These are phyloP conservation scores for Escovopsis sp. DNA, from an alignment of 2,329 filamentous ascomycete genomes.

Conservation along the genomic window DNA sequence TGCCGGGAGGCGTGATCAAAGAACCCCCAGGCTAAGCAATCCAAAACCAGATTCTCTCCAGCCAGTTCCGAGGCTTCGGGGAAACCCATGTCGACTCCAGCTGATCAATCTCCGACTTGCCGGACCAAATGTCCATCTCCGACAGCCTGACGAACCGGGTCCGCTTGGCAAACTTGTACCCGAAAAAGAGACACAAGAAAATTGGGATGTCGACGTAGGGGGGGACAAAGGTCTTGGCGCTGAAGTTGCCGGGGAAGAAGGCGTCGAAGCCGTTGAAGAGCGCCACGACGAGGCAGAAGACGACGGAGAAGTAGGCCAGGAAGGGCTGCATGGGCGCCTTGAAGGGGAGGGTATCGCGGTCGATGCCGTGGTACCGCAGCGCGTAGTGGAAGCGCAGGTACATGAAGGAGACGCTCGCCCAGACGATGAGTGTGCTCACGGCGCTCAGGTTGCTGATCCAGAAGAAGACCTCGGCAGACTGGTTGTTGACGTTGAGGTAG, in stretches of 20 bases:
- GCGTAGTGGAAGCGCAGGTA: slow-evolving; percentile 58
- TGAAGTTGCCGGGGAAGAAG: slow-evolving; percentile 43
- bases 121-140: slow-evolving; percentile 27
- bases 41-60: slow-evolving; percentile 27
- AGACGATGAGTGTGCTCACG: slow-evolving; percentile 55
- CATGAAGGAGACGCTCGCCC: slow-evolving; percentile 50
- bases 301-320: slow-evolving; percentile 47
- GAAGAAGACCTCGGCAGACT: slow-evolving; percentile 44
- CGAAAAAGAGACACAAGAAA: slow-evolving; percentile 43
- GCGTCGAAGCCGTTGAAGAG: slow-evolving; percentile 61
- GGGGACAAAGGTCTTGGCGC: slow-evolving; percentile 44
- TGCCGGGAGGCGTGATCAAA: slow-evolving; percentile 2
- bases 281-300: slow-evolving; percentile 48
- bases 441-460: slow-evolving; percentile 49
- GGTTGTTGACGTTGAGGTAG: slow-evolving; percentile 44
- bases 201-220: slow-evolving; percentile 55
- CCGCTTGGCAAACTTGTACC: slow-evolving; percentile 52
- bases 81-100: slow-evolving; percentile 23
- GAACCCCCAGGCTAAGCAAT: slow-evolving; percentile 16
- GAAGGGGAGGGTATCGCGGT: slow-evolving; percentile 49
- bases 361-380: slow-evolving; percentile 47
- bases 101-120: slow-evolving; percentile 24
- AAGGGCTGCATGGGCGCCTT: slow-evolving; percentile 53
- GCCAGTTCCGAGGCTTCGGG: slow-evolving; percentile 20
- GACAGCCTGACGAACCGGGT: slow-evolving; percentile 30